Base-by-base conservation (phyloP, 306 rosid species). In the Vachellia pachyceras region DNA sequence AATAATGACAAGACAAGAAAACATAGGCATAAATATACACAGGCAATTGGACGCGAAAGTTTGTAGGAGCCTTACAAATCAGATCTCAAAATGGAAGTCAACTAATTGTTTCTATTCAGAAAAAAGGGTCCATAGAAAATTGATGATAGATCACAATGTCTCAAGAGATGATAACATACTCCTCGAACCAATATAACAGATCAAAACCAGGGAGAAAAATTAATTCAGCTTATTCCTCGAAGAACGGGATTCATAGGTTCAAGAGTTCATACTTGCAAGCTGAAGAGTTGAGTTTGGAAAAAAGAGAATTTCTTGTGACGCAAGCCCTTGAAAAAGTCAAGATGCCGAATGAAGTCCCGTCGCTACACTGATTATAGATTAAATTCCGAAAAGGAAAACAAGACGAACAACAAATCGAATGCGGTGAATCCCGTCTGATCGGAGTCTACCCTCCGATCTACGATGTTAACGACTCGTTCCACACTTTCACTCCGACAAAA, bases 121-220 rank as follows among this genome's bases (percentile, higher is more conserved):
- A 72, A 83, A 22, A 14, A 13, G 15, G 52, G 17, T 57, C 40
- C 17, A 65, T 8, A 65, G 66, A 46, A 73, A 75, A 77, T 80
- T 78, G 79, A 80, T 25, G 5, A 49, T 15, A 72, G 40, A 85
- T 75, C 79, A 78, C 14, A n/a, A 13, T 40, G 73, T 68, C 73
- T 80, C 52, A 9, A 61, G 6, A 52, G 54, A 25, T 60, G 41
- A 55, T 49, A 42, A 42, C 8, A 45, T 35, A 36, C 60, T 41
- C 42, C 50, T 63, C 75, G 50, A 50, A 75, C 15, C 35, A 29
- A 42, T 66, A 64, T 3, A 29, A 69, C 3, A 36, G 18, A 66
- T 58, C 44, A 52, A 57, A 73, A 77, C 74, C 47, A 35, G 63
- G 22, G 69, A 80, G 76, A 58, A 57, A 49, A 39, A 35, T 41